Evolutionary conservation across 225 moss, liverwort and hornwort genomes (phyloP).

Genomic region (Pseudoscleropodium purum): DNA sequence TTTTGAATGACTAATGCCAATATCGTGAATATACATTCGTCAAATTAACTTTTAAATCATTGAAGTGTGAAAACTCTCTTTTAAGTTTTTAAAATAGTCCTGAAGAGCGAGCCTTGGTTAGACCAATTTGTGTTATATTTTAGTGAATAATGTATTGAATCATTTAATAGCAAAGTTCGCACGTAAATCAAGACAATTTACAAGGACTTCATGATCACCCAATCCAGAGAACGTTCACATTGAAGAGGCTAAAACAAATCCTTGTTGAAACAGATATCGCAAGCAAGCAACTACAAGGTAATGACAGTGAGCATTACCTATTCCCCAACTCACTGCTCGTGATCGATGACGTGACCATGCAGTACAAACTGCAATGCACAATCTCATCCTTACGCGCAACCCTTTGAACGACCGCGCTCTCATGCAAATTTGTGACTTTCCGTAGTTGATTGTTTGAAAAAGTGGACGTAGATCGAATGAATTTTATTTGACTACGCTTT

Average conservation of each 20-base stretch:
- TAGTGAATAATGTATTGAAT: background rate
- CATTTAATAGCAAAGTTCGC: background rate
- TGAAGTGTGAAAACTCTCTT: too few species aligned
- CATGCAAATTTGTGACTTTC: background rate
- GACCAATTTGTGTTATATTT: background rate
- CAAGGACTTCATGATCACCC: background rate
- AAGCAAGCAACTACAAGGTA: background rate
- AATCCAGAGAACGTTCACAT: background rate
- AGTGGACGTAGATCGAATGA: background rate
- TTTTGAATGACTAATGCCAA: too few species aligned
- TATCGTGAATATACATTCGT: background rate
- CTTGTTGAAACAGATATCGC: background rate
- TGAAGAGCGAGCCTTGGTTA: background rate
- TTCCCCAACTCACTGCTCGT: background rate
- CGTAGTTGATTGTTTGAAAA: background rate
- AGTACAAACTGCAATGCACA: background rate
- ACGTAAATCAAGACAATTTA: background rate
- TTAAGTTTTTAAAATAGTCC: too few species aligned
- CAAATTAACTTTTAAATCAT: background rate
- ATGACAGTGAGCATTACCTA: background rate
- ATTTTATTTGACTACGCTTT: background rate
- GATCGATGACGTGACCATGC: background rate
- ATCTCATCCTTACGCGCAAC: background rate
- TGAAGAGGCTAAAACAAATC: background rate
- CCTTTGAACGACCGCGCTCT: background rate